phyloP scores from a whole-genome alignment of 306 rosid species.

The Albizia julibrissin region DNA sequence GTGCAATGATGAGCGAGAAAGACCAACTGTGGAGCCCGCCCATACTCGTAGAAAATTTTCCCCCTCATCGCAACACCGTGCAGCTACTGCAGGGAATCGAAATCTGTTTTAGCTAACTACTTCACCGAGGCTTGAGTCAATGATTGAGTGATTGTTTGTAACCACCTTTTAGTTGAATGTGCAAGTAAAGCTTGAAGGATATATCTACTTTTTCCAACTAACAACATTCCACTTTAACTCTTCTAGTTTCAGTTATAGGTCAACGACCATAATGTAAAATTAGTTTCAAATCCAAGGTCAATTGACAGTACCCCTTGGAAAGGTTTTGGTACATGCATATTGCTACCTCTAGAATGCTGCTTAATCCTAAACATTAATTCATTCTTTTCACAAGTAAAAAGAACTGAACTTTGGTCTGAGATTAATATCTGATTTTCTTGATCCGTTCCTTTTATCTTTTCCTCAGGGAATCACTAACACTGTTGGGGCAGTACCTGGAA shows the following conservation, averaged over 20 bases:
- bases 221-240: background rate
- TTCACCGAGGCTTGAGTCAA: background rate
- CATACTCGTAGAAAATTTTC: background rate
- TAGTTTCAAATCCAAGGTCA: slow-evolving; percentile 4
- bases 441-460: slow-evolving; percentile 12
- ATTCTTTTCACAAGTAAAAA: background rate
- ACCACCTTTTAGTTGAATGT: background rate
- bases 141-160: background rate
- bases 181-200: background rate
- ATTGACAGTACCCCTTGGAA: background rate
- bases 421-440: background rate
- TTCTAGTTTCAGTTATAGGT: background rate
- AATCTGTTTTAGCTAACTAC: background rate
- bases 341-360: slow-evolving; percentile 9
- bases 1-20: background rate
- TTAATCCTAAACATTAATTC: background rate
- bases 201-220: slow-evolving; percentile 8
- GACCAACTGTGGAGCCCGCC: background rate
- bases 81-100: background rate
- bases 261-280: background rate
- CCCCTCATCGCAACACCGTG: background rate
- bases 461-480: slow-evolving; percentile 93
- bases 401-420: slow-evolving; percentile 8
- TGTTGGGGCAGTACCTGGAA: slow-evolving; percentile 92
- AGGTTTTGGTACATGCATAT: background rate